Conservation (phyloP, 1,284 basidiomycete species). For the Rhodotorula sp. region DNA sequence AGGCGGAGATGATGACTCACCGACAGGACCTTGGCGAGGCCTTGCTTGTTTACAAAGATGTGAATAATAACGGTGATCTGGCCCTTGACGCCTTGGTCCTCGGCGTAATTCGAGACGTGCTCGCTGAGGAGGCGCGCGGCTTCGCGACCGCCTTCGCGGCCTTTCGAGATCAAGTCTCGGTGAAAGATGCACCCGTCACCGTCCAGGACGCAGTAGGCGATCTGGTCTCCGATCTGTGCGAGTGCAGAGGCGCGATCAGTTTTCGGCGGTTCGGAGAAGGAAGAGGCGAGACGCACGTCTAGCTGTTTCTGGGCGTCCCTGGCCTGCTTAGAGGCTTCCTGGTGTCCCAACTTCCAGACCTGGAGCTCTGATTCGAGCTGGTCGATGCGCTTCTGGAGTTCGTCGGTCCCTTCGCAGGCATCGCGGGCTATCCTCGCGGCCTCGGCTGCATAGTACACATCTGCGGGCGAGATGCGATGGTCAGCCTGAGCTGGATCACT, state of each 20-base stretch:
- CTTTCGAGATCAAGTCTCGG: conserved; percentile 57
- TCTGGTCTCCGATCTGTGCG: conserved; percentile 51
- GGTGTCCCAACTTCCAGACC: conserved; percentile 22
- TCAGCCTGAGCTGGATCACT: not conserved
- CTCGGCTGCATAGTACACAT: conserved; percentile 21
- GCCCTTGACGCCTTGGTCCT: conserved; percentile 8
- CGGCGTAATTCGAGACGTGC: conserved; percentile 23
- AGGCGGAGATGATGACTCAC: conserved; percentile 44
- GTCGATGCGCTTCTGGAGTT: not conserved
- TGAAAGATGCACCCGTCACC: conserved; percentile 67
- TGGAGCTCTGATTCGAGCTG: conserved; percentile 19
- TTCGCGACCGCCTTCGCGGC: conserved; percentile 53
- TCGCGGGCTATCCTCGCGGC: conserved; percentile 23
- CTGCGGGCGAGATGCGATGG: not conserved
- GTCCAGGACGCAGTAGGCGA: conserved; percentile 61
- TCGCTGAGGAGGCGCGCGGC: conserved; percentile 54
- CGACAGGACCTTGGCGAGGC: conserved; percentile 59
- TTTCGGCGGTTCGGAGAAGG: not conserved
- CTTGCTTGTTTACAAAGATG: conserved; percentile 64
- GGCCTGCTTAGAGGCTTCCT: conserved; percentile 2
- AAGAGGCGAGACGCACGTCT: conserved; percentile 9
- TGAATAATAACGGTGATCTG: conserved; percentile 58
- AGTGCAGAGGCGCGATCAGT: not conserved
- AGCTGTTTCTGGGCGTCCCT: conserved; percentile 25
- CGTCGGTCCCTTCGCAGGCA: not conserved